Base-by-base conservation (phyloP, 352 stramenopile genomes). In the Blastocystis sp. region DNA sequence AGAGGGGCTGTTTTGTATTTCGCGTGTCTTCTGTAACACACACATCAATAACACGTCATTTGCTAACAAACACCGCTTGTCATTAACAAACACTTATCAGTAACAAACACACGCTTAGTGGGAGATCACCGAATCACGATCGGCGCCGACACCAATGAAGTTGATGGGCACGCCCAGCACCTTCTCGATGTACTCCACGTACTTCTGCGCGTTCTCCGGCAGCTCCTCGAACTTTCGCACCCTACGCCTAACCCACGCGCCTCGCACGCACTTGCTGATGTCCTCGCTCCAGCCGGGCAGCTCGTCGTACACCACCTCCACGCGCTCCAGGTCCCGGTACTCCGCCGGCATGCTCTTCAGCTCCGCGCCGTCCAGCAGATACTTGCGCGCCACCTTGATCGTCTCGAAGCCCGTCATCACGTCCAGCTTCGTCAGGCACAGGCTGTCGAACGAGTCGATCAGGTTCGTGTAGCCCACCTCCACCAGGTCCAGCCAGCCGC, bases 341-440 rank as follows among this genome's bases (percentile, higher is more conserved):
- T 89, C 82, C 10, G 34, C 45, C 38, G 82, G 82, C 2, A 86
- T 45, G 2, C 23, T 23, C 43, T 23, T 41, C 52, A 86, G 45
- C 69, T 77, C 56, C 60, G 89, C 45, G 14, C 82, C 64, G 38
- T 84, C 64, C 52, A 88, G 45, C 74, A 77, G 41, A 28, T 86
- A 86, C 62, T 70, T 74, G 41, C 62, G 88, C 67, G 77, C 67
- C 41, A 92, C 89, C 41, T 91, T 90, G 79, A 97, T 92, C 89
- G 95, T 93, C 69, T 96, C 90, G 40, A 99, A 91, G n/a, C 96
- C 96, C 48, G 96, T 98, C 67, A 99, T 92, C 62, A 98, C 96
- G 91, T 99, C 97, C 62, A 99, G 91, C 92, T 99, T 99, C 89
- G 97, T 99, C 89, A 99, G 89, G 90, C 98, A 99, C 74, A 99